Conservation (phyloP, 768 basidiomycete genomes). For the Trametes gibbosa region DNA sequence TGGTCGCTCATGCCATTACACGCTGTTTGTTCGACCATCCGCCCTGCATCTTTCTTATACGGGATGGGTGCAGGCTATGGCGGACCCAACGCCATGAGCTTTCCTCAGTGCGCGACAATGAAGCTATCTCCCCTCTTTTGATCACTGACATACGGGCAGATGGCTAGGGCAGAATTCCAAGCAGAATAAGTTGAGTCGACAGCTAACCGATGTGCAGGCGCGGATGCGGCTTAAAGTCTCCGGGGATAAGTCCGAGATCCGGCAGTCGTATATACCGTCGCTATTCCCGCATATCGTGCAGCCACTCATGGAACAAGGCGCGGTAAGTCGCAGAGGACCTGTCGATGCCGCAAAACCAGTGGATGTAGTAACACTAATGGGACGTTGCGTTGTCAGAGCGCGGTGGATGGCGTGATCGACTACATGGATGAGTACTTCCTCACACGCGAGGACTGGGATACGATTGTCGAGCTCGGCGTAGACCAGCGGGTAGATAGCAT, state of each 20-base stretch:
- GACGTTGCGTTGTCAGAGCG: conserved; percentile 48
- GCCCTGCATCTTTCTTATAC: conserved; percentile 82
- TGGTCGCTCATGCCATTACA: conserved; percentile 96
- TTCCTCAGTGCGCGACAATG: conserved; percentile 64
- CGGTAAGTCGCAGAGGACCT: conserved; percentile 50
- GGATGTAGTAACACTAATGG: no score
- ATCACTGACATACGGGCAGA: conserved; percentile 38
- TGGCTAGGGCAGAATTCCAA: conserved; percentile 99
- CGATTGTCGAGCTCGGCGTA: conserved; percentile 89
- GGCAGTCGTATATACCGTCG: conserved; percentile 90
- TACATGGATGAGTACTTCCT: conserved; percentile 94
- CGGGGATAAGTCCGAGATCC: conserved; percentile 84
- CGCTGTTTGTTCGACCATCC: conserved; percentile 85
- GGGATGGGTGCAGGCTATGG: conserved; percentile 68
- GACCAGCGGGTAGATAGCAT: conserved; percentile 71
- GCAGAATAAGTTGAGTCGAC: conserved; percentile 73
- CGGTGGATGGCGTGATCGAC: conserved; percentile 78
- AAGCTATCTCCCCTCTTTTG: no score
- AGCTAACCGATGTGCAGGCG: conserved; percentile 87
- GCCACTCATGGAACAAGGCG: conserved; percentile 72
- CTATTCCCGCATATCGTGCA: conserved; percentile 76
- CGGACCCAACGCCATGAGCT: conserved; percentile 64
- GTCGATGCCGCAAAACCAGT: neutral
- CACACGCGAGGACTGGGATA: conserved; percentile 95
- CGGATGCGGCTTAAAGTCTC: conserved; percentile 94